Evolutionary conservation across 139 green algal species (phyloP).

Genomic region (Closterium sp.): DNA sequence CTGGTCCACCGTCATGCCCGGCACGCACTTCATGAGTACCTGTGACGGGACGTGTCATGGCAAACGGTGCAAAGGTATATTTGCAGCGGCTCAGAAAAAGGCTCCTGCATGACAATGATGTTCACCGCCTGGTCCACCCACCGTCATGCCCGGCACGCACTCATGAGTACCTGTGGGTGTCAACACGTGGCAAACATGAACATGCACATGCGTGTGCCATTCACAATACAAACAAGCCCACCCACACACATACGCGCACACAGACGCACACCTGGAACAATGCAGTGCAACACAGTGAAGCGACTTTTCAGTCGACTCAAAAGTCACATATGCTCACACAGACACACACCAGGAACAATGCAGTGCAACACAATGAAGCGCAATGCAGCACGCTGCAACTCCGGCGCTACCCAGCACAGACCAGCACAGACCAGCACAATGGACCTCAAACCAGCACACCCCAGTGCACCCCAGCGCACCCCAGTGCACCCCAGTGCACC

Average conservation of each 20-base stretch:
- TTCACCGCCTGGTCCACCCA: too few relatives aligned
- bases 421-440: background rate
- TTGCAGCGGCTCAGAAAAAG: too few relatives aligned
- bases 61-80: too few relatives aligned
- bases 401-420: background rate
- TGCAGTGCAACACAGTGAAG: too few relatives aligned
- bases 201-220: too few relatives aligned
- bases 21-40: constrained; percentile 74
- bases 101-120: too few relatives aligned
- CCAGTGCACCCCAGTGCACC: background rate
- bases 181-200: too few relatives aligned
- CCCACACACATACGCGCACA: too few relatives aligned
- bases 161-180: too few relatives aligned
- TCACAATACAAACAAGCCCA: too few relatives aligned
- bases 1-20: constrained; percentile 77
- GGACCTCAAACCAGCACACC: background rate
- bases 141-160: too few relatives aligned
- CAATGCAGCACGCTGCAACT: background rate
- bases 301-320: too few relatives aligned
- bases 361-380: background rate
- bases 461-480: background rate
- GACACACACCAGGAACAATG: background rate
- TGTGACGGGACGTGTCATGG: constrained; percentile 16
- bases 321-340: background rate
- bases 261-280: background rate